phyloP scores from a whole-genome alignment of 2,329 filamentous ascomycete species.

The Hypoxylon sp. region DNA sequence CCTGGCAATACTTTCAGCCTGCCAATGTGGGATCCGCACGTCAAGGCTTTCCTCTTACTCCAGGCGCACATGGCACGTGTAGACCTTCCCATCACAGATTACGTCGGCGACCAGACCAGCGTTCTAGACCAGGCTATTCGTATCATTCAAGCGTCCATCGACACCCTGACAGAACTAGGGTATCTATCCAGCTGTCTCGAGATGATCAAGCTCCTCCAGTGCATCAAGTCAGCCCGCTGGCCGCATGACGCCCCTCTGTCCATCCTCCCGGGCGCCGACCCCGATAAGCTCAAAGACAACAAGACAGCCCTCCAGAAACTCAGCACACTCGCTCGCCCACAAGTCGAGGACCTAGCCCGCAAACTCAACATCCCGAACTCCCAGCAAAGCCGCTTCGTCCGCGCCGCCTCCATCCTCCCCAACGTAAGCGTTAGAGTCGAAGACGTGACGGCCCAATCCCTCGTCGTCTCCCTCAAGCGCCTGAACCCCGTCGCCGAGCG shows the following conservation, averaged over 20 bases:
- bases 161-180: conserved; percentile 91
- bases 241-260: conserved; percentile 82
- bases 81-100: conserved; percentile 93
- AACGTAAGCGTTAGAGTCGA: conserved; percentile 73
- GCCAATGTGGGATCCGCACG: conserved; percentile 98
- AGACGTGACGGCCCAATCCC: conserved; percentile 69
- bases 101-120: conserved; percentile 90
- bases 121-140: conserved; percentile 97
- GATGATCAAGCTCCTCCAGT: conserved; percentile 90
- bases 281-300: conserved; percentile 56
- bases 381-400: conserved; percentile 63
- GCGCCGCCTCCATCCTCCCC: conserved; percentile 76
- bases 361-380: conserved; percentile 63
- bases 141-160: conserved; percentile 95
- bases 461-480: conserved; percentile 74
- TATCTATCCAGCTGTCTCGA: conserved; percentile 80
- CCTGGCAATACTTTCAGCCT: conserved; percentile 72
- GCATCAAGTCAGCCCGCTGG: conserved; percentile 93
- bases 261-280: conserved; percentile 80
- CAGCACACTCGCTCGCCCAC: conserved; percentile 42
- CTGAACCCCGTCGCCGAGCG: conserved; percentile 73
- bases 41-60: conserved; percentile 93
- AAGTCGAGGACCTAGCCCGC: conserved; percentile 58
- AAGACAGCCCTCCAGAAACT: conserved; percentile 57
- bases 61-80: conserved; percentile 96